These are phyloP conservation scores for Pichia sp. DNA, from an alignment of 1,139 yeast species.

Conservation along the genomic window DNA sequence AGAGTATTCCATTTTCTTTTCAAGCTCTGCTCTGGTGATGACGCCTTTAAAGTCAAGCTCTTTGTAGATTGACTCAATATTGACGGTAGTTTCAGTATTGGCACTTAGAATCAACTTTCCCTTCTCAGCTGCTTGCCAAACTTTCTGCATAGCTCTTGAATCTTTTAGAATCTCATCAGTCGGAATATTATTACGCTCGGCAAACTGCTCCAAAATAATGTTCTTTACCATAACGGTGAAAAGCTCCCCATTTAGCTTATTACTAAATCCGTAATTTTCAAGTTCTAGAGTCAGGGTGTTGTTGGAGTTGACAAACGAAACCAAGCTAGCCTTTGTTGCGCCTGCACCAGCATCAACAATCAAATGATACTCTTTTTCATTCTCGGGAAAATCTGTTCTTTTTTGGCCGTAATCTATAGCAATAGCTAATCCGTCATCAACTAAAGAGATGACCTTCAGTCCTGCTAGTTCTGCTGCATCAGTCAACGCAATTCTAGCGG, in stretches of 20 bases:
- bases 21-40: conserved; percentile 76
- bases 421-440: conserved; percentile 88
- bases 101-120: conserved; percentile 85
- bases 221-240: conserved; percentile 65
- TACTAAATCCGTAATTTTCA: conserved; percentile 68
- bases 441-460: conserved; percentile 58
- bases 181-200: conserved; percentile 28
- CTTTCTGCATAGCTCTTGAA: conserved; percentile 58
- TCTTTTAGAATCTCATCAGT: conserved; percentile 36
- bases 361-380: conserved; percentile 53
- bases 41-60: conserved; percentile 68
- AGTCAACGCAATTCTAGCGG: conserved; percentile 64
- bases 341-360: conserved; percentile 94
- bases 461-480: conserved; percentile 76
- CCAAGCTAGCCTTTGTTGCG: conserved; percentile 78
- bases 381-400: conserved; percentile 37
- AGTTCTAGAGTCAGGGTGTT: conserved; percentile 49
- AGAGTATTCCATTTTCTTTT: conserved; percentile 30
- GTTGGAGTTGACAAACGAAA: conserved; percentile 51
- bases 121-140: conserved; percentile 81
- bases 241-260: conserved; percentile 65
- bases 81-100: conserved; percentile 67
- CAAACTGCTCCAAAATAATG: conserved; percentile 55
- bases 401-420: conserved; percentile 71
- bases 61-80: conserved; percentile 64